Percentiles rank a stretch among this genome's conserved stretches.
Evolutionary conservation across 177 flowering plant species (phyloP).

Genomic region (Tripterygium wilfordii): DNA sequence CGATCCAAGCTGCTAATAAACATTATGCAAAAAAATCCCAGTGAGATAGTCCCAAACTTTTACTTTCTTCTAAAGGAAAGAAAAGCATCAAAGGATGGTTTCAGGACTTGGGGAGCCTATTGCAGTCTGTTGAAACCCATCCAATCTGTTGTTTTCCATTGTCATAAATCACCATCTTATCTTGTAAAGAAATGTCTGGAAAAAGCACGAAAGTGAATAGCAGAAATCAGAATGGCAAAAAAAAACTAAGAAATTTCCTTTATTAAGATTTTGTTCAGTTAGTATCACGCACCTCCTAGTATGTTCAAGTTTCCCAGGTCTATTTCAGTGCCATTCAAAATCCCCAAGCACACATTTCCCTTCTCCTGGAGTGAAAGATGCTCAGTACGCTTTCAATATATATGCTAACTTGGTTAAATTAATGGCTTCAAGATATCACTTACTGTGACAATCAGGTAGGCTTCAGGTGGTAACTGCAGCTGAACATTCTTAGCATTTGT

Average conservation of each 20-base stretch:
- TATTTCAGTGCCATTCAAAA: conserved; percentile 61
- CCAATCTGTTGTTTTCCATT: conserved; percentile 73
- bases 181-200: conserved; percentile 68
- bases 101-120: conserved; percentile 66
- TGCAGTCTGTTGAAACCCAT: conserved; percentile 68
- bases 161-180: conserved; percentile 72
- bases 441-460: conserved; percentile 79
- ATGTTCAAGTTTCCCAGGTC: conserved; percentile 47
- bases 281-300: conserved; percentile 66
- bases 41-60: conserved; percentile 26
- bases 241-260: too few relatives aligned
- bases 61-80: too few relatives aligned
- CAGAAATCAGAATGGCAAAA: too few relatives aligned
- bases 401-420: neutral
- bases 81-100: conserved; percentile 21
- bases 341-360: conserved; percentile 90
- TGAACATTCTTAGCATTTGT: conserved; percentile 33
- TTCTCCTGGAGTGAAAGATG: conserved; percentile 4
- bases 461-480: conserved; percentile 63
- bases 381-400: neutral
- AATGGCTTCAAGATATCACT: too few relatives aligned
- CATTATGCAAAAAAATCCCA: conserved; percentile 14
- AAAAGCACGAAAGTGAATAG: too few relatives aligned
- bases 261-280: neutral
- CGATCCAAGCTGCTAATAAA: conserved; percentile 43